Conservation (phyloP, 192 early-diverging fungal genomes). For the Backusella parvicylindrica region DNA sequence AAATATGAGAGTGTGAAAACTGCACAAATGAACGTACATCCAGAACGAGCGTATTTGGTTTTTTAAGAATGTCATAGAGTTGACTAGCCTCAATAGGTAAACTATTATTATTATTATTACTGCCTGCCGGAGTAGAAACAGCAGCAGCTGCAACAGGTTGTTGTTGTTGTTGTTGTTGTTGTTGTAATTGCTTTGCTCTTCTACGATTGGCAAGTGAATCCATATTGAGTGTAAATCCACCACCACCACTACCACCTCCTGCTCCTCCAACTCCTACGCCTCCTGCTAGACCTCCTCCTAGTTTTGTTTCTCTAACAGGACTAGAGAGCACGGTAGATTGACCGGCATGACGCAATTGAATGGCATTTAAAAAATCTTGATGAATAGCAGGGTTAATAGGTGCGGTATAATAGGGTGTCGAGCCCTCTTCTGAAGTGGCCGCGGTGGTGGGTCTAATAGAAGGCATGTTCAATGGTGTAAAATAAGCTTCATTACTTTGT, state of each 20-base stretch:
- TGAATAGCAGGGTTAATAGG: conserved; percentile 33
- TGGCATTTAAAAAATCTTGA: conserved; percentile 37
- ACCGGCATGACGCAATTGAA: conserved; percentile 28
- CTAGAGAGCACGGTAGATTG: conserved; percentile 21
- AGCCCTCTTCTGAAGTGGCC: background rate
- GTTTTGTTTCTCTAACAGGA: background rate
- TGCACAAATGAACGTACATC: conserved; percentile 69
- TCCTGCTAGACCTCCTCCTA: background rate
- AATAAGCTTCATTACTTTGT: conserved; percentile 22
- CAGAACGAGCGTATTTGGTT: conserved; percentile 28
- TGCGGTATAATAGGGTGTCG: conserved; percentile 37
- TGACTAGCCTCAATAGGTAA: background rate
- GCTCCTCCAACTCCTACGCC: background rate
- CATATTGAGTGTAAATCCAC: background rate
- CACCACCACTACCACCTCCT: background rate
- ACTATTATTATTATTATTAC: background rate
- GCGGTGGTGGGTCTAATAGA: background rate
- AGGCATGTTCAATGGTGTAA: conserved; percentile 28
- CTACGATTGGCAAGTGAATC: conserved; percentile 19
- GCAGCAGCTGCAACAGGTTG: background rate
- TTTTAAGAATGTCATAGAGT: background rate
- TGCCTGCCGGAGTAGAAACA: too few species aligned
- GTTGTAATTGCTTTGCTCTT: background rate
- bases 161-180: conserved; percentile 14
- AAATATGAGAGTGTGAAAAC: conserved; percentile 49